Evolutionary conservation across 495 filamentous ascomycete species (phyloP).

Genomic region (Hypoxylon perforatum): DNA sequence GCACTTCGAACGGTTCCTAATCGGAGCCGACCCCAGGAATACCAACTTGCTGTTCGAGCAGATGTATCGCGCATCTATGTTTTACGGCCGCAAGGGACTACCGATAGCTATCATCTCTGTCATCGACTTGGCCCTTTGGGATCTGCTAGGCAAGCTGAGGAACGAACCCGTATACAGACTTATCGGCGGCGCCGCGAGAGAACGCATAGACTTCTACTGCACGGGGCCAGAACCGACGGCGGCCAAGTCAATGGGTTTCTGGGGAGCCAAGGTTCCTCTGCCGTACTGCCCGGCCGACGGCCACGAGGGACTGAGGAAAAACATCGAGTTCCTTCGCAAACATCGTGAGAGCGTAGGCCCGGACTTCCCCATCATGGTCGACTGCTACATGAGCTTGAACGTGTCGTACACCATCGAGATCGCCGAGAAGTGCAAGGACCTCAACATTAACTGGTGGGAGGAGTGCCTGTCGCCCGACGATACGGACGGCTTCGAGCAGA

Average conservation of each 20-base stretch:
- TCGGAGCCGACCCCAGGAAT: slow-evolving; percentile 88
- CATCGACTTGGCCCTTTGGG: slow-evolving; percentile 92
- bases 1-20: slow-evolving; percentile 90
- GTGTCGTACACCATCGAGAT: slow-evolving; percentile 92
- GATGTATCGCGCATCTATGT: slow-evolving; percentile 95
- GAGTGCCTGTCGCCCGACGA: slow-evolving; percentile 91
- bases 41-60: slow-evolving; percentile 91
- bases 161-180: slow-evolving; percentile 94
- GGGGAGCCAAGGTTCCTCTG: slow-evolving; percentile 86
- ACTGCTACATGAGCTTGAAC: slow-evolving; percentile 96
- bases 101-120: slow-evolving; percentile 91
- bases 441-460: slow-evolving; percentile 97
- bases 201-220: slow-evolving; percentile 90
- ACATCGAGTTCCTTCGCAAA: slow-evolving; percentile 85
- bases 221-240: slow-evolving; percentile 84
- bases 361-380: slow-evolving; percentile 91
- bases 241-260: slow-evolving; percentile 85
- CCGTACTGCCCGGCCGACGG: slow-evolving; percentile 91
- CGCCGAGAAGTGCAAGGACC: slow-evolving; percentile 78
- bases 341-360: slow-evolving; percentile 86
- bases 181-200: slow-evolving; percentile 86
- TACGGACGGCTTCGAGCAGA: slow-evolving; percentile 84
- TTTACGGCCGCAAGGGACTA: slow-evolving; percentile 92
- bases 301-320: slow-evolving; percentile 81
- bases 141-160: slow-evolving; percentile 87